These are phyloP conservation scores for Macroventuria anomochaeta DNA, from an alignment of 2,329 filamentous ascomycete species.

Conservation along the genomic window DNA sequence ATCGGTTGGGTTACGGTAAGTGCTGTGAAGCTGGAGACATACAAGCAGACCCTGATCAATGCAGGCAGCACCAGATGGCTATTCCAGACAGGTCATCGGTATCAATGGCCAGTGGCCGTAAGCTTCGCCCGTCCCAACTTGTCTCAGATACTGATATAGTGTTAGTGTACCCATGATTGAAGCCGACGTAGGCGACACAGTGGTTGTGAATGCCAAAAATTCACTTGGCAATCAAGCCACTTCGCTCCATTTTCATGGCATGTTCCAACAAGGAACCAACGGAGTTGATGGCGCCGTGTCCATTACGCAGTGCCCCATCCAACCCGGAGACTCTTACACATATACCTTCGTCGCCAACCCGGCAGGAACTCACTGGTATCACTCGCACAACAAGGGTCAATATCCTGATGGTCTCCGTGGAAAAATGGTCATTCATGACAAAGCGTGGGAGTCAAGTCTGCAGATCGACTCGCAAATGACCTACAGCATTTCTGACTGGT, in stretches of 20 bases:
- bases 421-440: constrained; percentile 69
- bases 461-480: constrained; percentile 63
- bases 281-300: constrained; percentile 74
- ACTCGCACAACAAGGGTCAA: constrained; percentile 60
- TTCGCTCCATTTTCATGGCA: constrained; percentile 76
- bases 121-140: not conserved
- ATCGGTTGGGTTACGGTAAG: constrained; percentile 57
- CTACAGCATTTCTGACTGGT: constrained; percentile 72
- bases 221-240: constrained; percentile 67
- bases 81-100: constrained; percentile 59
- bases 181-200: constrained; percentile 72
- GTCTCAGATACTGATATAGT: not conserved
- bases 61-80: constrained; percentile 19
- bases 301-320: constrained; percentile 54
- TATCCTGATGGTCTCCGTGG: constrained; percentile 72
- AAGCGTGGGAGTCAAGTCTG: constrained; percentile 57
- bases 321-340: constrained; percentile 65
- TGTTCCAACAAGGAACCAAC: constrained; percentile 76
- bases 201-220: constrained; percentile 73
- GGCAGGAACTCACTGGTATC: constrained; percentile 67
- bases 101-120: constrained; percentile 75
- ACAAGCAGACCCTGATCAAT: not conserved
- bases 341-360: constrained; percentile 69
- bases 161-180: constrained; percentile 67
- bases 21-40: no score